Evolutionary conservation across 139 green algal genomes (phyloP), one percentile per base, ranked within the genome.

Genomic region (Tetradesmus lagerheimii): DNA sequence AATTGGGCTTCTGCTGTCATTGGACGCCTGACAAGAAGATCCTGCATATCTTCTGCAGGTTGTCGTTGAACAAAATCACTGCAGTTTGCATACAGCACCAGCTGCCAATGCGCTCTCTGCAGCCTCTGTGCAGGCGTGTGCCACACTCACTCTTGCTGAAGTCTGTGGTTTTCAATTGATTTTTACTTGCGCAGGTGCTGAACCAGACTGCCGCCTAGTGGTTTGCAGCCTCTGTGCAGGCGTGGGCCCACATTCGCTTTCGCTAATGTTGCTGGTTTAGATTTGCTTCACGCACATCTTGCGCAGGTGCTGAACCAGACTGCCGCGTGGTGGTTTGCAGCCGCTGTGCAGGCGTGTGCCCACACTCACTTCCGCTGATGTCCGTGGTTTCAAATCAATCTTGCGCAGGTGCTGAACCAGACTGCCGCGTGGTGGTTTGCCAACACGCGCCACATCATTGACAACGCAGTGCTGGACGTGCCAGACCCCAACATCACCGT

Each of bases 191-290:
- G 57, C 14, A 71, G 57, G 98, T 99, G 31, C 93, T 99, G 29
- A 99, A 99, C 92, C 94, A 99, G 93, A 99, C 97, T 1, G 95
- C 92, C 76, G 93, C 95, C 9, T 99, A 98, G 98, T 99, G 98
- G 98, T n/a, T n/a, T n/a, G n/a, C n/a, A n/a, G n/a, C n/a, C n/a
- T n/a, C n/a, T n/a, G n/a, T n/a, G n/a, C n/a, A n/a, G n/a, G n/a
- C n/a, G n/a, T n/a, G n/a, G n/a, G n/a, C n/a, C 98, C n/a, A 76
- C 64, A 12, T 6, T 31, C 34, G 4, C 25, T 31, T 9, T 6
- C 12, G 25, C 18, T 27, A 5, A 95, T 98, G 91, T 20, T n/a
- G n/a, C n/a, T n/a, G n/a, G n/a, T n/a, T n/a, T n/a, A n/a, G n/a
- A n/a, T n/a, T n/a, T n/a, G n/a, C 18, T 18, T 62, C 20, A 14